A percentile compares a stretch with the other conserved stretches of the same genome.
Evolutionary conservation across 225 moss, liverwort and hornwort genomes (phyloP).

Genomic region (Marchantia paleacea): DNA sequence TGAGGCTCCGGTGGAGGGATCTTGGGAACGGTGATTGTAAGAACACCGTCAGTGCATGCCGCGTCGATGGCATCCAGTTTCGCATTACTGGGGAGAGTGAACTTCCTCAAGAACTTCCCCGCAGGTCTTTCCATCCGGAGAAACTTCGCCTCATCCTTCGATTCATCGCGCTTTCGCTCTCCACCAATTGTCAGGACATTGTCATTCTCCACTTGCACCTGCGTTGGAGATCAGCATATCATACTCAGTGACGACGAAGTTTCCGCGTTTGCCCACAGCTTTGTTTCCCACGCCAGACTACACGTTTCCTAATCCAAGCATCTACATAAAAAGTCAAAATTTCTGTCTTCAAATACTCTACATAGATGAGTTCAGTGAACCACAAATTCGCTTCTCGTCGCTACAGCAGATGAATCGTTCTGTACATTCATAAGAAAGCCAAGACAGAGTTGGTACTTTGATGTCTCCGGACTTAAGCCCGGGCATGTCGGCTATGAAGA

Average conservation of each 20-base stretch:
- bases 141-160: constrained; percentile 27
- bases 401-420: too few relatives aligned
- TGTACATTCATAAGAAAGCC: too few relatives aligned
- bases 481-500: constrained; percentile 48
- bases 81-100: constrained; percentile 42
- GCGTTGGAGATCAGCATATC: neutral
- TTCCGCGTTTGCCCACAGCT: too few relatives aligned
- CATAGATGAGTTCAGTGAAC: too few relatives aligned
- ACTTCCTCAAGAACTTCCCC: constrained; percentile 44
- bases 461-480: constrained; percentile 47
- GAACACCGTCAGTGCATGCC: constrained; percentile 39
- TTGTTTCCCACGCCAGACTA: neutral
- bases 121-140: constrained; percentile 31
- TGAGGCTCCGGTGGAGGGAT: constrained; percentile 27
- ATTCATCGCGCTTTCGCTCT: constrained; percentile 37
- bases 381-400: too few relatives aligned
- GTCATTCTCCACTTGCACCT: constrained; percentile 55
- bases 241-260: too few relatives aligned
- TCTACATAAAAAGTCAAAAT: too few relatives aligned
- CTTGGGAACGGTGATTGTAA: constrained; percentile 43
- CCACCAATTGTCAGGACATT: constrained; percentile 44
- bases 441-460: constrained; percentile 34
- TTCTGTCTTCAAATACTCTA: too few relatives aligned
- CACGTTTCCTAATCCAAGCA: neutral
- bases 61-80: constrained; percentile 39